Evolutionary conservation across 2,329 filamentous ascomycete species (phyloP).

Genomic region (Paecilomyces niveus): DNA sequence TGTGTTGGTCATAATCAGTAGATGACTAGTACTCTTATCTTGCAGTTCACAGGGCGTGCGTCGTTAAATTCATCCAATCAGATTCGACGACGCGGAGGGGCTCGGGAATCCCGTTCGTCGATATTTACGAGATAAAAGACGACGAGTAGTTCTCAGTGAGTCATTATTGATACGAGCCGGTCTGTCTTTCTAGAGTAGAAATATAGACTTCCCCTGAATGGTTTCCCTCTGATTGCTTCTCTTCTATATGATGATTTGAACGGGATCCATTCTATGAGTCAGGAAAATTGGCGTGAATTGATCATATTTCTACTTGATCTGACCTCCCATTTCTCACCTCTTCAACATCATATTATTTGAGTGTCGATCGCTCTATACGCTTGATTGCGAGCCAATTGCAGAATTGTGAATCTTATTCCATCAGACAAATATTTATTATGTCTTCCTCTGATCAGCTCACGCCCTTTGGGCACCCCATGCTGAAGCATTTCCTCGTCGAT

Average conservation of each 20-base stretch:
- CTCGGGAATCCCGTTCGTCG: no score
- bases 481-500: constrained; percentile 63
- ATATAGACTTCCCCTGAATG: no score
- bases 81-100: background rate
- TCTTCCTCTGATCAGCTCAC: constrained; percentile 7
- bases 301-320: no score
- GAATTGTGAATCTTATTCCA: background rate
- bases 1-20: no score
- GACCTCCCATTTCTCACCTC: background rate
- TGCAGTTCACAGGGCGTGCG: background rate
- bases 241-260: no score
- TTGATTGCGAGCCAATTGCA: background rate
- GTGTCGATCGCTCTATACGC: background rate
- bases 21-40: background rate
- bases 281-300: no score
- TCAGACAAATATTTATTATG: background rate
- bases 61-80: background rate
- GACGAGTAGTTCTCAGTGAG: background rate
- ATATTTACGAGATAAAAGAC: background rate
- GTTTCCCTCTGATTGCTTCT: no score
- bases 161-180: background rate
- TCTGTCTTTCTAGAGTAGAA: no score
- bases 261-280: no score
- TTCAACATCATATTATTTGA: background rate
- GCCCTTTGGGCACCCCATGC: constrained; percentile 48